A percentile compares a stretch with the other conserved stretches of the same genome.
These are phyloP conservation scores for Peronosclerospora sorghi DNA, from an alignment of 352 stramenopile species.

Conservation along the genomic window DNA sequence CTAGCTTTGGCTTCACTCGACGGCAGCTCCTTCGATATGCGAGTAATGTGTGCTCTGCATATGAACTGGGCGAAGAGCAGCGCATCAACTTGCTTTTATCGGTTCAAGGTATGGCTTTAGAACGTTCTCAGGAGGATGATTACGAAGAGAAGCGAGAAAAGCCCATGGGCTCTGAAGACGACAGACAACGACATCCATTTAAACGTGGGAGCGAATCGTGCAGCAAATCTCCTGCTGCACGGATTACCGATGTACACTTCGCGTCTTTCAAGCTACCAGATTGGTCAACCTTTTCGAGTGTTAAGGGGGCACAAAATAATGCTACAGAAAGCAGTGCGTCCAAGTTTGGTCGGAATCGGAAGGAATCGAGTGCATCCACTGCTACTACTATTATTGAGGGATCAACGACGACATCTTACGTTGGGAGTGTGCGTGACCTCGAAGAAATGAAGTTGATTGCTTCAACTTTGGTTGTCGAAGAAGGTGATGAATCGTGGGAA, in stretches of 20 bases:
- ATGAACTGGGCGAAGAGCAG: conserved; percentile 71
- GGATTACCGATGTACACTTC: conserved; percentile 39
- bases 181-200: conserved; percentile 7
- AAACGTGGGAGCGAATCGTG: conserved; percentile 14
- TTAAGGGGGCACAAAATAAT: conserved; percentile 8
- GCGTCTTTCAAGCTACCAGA: conserved; percentile 48
- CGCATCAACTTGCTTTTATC: conserved; percentile 54
- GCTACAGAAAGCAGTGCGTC: conserved; percentile 13
- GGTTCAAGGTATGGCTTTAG: conserved; percentile 31
- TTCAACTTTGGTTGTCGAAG: conserved; percentile 24
- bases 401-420: conserved; percentile 30
- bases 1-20: conserved; percentile 53
- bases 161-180: conserved; percentile 17
- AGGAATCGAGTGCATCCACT: conserved; percentile 24
- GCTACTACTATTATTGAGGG: conserved; percentile 29
- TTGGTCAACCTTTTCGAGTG: conserved; percentile 39
- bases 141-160: conserved; percentile 29
- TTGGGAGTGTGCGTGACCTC: conserved; percentile 28
- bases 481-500: conserved; percentile 52
- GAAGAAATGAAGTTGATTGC: conserved; percentile 66
- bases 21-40: conserved; percentile 64
- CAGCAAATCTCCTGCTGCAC: conserved; percentile 14
- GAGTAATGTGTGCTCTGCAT: conserved; percentile 66
- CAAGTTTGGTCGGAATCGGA: conserved; percentile 25
- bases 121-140: conserved; percentile 25